A percentile compares a stretch with the other conserved stretches of the same genome.
Conservation (phyloP, 495 filamentous ascomycete species). For the Hyaloscypha bicolor region DNA sequence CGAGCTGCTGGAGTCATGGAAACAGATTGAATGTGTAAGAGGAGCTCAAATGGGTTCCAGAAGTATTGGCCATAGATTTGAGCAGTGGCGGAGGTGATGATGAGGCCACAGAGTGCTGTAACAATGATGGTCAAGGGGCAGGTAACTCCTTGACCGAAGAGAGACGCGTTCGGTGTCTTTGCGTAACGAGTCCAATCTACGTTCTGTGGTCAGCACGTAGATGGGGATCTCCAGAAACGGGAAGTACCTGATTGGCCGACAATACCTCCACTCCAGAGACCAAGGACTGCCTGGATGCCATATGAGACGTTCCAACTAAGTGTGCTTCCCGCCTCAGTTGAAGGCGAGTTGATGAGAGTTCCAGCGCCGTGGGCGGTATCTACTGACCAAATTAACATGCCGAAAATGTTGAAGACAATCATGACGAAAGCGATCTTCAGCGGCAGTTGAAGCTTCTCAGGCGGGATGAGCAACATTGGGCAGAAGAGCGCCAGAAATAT, state of each 20-base stretch:
- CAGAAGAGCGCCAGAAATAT: slow-evolving; percentile 42
- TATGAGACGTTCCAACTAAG: slow-evolving; percentile 28
- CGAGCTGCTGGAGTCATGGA: slow-evolving; percentile 33
- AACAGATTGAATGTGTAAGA: slow-evolving; percentile 25
- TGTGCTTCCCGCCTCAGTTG: slow-evolving; percentile 23
- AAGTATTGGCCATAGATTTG: slow-evolving; percentile 45
- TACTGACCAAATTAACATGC: slow-evolving; percentile 28
- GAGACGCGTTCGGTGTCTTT: slow-evolving; percentile 24
- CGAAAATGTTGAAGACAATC: slow-evolving; percentile 30
- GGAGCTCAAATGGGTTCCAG: slow-evolving; percentile 42
- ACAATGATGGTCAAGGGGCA: slow-evolving; percentile 29
- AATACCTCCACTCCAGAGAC: slow-evolving; percentile 29
- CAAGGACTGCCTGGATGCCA: slow-evolving; percentile 27
- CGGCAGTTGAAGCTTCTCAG: slow-evolving; percentile 46
- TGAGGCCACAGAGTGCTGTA: slow-evolving; percentile 35
- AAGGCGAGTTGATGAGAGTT: slow-evolving; percentile 16
- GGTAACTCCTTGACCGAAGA: slow-evolving; percentile 27
- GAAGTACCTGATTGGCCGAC: slow-evolving; percentile 26
- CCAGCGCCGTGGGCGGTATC: slow-evolving; percentile 26
- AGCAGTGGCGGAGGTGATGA: slow-evolving; percentile 41
- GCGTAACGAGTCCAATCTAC: slow-evolving; percentile 32
- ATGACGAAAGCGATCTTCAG: slow-evolving; percentile 53
- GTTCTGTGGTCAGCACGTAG: neutral
- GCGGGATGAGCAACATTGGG: slow-evolving; percentile 43
- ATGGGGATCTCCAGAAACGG: too few relatives aligned